Base-by-base conservation (phyloP, 1,284 basidiomycete species). In the Vanrija humicola region DNA sequence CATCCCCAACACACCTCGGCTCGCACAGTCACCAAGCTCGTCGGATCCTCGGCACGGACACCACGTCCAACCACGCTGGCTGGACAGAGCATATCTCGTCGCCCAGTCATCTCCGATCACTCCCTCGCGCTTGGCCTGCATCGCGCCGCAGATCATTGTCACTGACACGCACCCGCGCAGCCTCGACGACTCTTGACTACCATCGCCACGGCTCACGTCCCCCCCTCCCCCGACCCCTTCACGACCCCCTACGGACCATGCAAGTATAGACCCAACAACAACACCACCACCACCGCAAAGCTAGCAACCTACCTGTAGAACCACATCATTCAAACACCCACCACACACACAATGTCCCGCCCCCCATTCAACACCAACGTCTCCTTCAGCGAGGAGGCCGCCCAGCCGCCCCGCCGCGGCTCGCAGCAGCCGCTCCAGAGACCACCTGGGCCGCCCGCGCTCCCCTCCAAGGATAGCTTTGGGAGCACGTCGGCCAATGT, bases 311-410 rank as follows among this genome's bases (percentile, higher is more conserved):
- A 52, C 43, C 50, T 51, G 50, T 51, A 51, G 50, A 51, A 46
- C 38, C 19, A 46, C 39, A 52, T 46, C 54, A 48, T 9, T 48
- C 38, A 23, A 56, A 48, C 46, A 48, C 21, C 21, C 21, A 23
- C 21, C 21, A 5, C 21, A 29, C 15, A 50, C 40, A 61, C 34
- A 52, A 75, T 75, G 73, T 68, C 73, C 23, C 68, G 71, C 25
- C 71, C 73, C 8, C 56, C 61, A n/a, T 59, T 63, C 21, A 50
- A 55, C 26, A 56, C 68, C 16, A 70, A 69, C 50, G 66, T 75
- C 46, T 75, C 73, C 6, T 75, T 75, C 49, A 23, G 21, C 21
- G 56, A 64, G 43, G 67, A 70, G 10, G 54, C 48, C 44, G 34
- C 19, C 19, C 51, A 39, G 3, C 70, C 68, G 5, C 69, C 69